Evolutionary conservation across 768 basidiomycete genomes (phyloP), one percentile per base, ranked within the genome.

Genomic region (Albatrellus ellisii): DNA sequence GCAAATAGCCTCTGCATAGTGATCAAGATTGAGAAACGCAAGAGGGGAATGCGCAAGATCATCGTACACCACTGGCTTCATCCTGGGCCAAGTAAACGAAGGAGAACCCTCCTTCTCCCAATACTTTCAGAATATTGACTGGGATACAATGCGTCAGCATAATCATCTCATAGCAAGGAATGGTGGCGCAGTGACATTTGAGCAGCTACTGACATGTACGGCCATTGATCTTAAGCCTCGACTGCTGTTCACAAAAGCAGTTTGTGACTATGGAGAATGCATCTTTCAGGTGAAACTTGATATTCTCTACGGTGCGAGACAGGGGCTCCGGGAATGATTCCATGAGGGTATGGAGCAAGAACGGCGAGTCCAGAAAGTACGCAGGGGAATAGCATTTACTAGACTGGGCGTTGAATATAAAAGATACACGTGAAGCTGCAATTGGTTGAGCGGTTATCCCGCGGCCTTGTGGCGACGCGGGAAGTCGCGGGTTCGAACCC

Each of bases 101-200:
- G 24, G 84, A 87, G 67, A 91, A 92, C 6, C 88, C 94, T 11
- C 95, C 94, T 63, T 98, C 95, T 22, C 95, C 95, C 7, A 99
- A 75, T 9, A 98, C 79, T 46, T 84, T 88, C 38, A 92, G 64
- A 40, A 99, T 86, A 56, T 87, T 81, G 63, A 91, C 85, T 88
- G 52, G 9, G 39, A 33, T 22, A 26, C 6, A 32, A 8, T 1
- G n/a, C n/a, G n/a, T n/a, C n/a, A n/a, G n/a, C 8, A 28, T 28
- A 27, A 15, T 38, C 39, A 18, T 4, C 6, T 36, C 28, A 31
- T 18, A n/a, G 31, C 22, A 11, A 36, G 47, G 34, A 18, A 26
- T 22, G 15, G 21, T 8, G n/a, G n/a, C 4, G 12, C 2, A 18
- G 6, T 10, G 14, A 25, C 35, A 37, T 26, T 26, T n/a, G 5